Conservation (phyloP, 768 basidiomycete species). For the Tremella yokohamensis region DNA sequence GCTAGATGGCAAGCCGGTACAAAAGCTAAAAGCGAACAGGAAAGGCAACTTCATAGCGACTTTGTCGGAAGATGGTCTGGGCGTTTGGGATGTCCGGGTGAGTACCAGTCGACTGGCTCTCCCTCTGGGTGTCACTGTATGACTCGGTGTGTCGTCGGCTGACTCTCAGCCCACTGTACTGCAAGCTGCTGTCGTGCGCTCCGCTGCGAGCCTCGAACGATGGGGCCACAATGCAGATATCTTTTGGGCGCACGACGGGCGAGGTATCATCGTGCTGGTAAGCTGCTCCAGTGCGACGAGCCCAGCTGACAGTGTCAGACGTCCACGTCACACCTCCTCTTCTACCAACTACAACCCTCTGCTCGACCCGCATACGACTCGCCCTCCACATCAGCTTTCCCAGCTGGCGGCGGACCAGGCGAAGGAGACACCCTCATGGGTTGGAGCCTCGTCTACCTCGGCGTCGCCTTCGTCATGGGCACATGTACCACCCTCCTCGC, state of each 20-base stretch:
- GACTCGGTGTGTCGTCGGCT: not conserved
- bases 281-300: slow-evolving; percentile 33
- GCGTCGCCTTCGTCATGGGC: slow-evolving; percentile 41
- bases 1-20: slow-evolving; percentile 18
- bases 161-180: slow-evolving; percentile 49
- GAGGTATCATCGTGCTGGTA: slow-evolving; percentile 74
- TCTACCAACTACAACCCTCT: slow-evolving; percentile 62
- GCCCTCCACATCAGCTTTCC: slow-evolving; percentile 15
- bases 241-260: slow-evolving; percentile 80
- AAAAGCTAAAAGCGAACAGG: slow-evolving; percentile 22
- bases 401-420: slow-evolving; percentile 34
- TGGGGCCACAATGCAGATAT: slow-evolving; percentile 76
- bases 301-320: slow-evolving; percentile 58
- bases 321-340: slow-evolving; percentile 70
- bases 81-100: slow-evolving; percentile 47
- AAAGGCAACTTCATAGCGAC: slow-evolving; percentile 42
- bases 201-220: slow-evolving; percentile 68
- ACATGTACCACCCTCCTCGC: slow-evolving; percentile 23
- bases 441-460: slow-evolving; percentile 20
- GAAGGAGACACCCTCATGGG: slow-evolving; percentile 40
- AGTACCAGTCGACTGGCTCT: slow-evolving; percentile 3
- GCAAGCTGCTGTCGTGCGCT: slow-evolving; percentile 67
- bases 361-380: slow-evolving; percentile 45
- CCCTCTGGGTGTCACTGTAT: not conserved
- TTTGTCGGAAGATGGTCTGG: slow-evolving; percentile 24